Percentiles rank a stretch among this genome's conserved stretches.
Evolutionary conservation across 768 basidiomycete genomes (phyloP).

Genomic region (Pseudohyphozyma bogoriensis): DNA sequence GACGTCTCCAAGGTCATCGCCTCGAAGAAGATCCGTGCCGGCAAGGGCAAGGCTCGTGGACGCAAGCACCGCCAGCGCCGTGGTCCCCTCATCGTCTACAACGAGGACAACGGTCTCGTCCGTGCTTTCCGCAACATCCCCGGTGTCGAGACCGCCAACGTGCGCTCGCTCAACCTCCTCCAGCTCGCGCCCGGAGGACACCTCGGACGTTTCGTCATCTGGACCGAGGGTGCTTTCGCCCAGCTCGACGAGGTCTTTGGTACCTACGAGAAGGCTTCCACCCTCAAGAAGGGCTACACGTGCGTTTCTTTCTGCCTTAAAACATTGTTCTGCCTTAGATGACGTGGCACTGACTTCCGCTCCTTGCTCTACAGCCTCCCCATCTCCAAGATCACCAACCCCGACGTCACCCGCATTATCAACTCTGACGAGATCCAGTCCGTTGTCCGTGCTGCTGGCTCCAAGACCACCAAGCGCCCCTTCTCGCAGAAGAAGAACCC

Average conservation of each 20-base stretch:
- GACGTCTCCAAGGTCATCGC: slow-evolving; percentile 97
- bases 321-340: background rate
- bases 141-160: slow-evolving; percentile 93
- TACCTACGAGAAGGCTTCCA: slow-evolving; percentile 77
- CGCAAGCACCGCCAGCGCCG: slow-evolving; percentile 93
- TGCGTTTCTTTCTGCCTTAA: slow-evolving; percentile 38
- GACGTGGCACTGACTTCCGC: too few species aligned
- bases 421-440: slow-evolving; percentile 98
- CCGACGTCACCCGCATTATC: slow-evolving; percentile 93
- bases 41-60: slow-evolving; percentile 95
- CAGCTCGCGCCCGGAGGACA: slow-evolving; percentile 99
- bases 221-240: slow-evolving; percentile 89
- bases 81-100: slow-evolving; percentile 93
- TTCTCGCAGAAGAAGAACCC: slow-evolving; percentile 97
- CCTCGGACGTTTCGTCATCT: slow-evolving; percentile 96
- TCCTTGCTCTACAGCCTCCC: slow-evolving; percentile 63
- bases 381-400: slow-evolving; percentile 89
- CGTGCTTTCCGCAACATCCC: slow-evolving; percentile 98
- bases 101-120: slow-evolving; percentile 93
- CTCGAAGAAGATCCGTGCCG: slow-evolving; percentile 91
- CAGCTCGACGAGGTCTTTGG: slow-evolving; percentile 93
- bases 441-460: slow-evolving; percentile 79
- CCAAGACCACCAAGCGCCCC: slow-evolving; percentile 77
- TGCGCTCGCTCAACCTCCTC: slow-evolving; percentile 87
- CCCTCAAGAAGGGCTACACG: slow-evolving; percentile 82